A percentile compares a stretch with the other conserved stretches of the same genome.
These are phyloP conservation scores for Daphne laureola DNA, from an alignment of 441 rosid genomes.

Conservation along the genomic window DNA sequence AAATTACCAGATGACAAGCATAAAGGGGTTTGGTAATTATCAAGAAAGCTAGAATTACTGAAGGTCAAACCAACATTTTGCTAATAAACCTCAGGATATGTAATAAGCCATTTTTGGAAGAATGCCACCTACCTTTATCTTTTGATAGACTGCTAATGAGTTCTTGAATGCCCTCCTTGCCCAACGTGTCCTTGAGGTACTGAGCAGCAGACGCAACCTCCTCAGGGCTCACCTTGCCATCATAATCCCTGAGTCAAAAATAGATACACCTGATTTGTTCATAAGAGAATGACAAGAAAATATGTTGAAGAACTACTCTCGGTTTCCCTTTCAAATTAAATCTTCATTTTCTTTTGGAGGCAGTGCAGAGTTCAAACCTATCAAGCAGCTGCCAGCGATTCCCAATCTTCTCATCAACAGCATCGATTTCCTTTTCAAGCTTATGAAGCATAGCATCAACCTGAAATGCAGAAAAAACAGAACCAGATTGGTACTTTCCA, in stretches of 20 bases:
- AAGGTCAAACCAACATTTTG: too few species aligned
- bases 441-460: slow-evolving; percentile 94
- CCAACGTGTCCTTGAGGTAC: slow-evolving; percentile 71
- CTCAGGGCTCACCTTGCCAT: slow-evolving; percentile 87
- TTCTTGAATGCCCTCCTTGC: slow-evolving; percentile 80
- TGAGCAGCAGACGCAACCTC: slow-evolving; percentile 82
- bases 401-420: slow-evolving; percentile 85
- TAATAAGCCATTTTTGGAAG: not conserved
- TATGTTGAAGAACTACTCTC: not conserved
- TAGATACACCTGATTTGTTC: slow-evolving; percentile 7
- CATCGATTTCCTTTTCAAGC: slow-evolving; percentile 89
- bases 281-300: not conserved
- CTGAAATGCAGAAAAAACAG: slow-evolving; percentile 26
- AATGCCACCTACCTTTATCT: slow-evolving; percentile 52
- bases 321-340: not conserved
- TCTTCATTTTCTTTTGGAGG: not conserved
- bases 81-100: too few species aligned
- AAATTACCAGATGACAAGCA: not conserved
- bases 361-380: slow-evolving; percentile 43
- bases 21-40: not conserved
- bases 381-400: slow-evolving; percentile 84
- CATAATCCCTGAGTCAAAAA: slow-evolving; percentile 58
- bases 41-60: not conserved
- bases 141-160: slow-evolving; percentile 76
- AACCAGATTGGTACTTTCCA: slow-evolving; percentile 2